These are phyloP conservation scores for Penicillium parvum DNA, from an alignment of 495 filamentous ascomycete species.

Conservation along the genomic window DNA sequence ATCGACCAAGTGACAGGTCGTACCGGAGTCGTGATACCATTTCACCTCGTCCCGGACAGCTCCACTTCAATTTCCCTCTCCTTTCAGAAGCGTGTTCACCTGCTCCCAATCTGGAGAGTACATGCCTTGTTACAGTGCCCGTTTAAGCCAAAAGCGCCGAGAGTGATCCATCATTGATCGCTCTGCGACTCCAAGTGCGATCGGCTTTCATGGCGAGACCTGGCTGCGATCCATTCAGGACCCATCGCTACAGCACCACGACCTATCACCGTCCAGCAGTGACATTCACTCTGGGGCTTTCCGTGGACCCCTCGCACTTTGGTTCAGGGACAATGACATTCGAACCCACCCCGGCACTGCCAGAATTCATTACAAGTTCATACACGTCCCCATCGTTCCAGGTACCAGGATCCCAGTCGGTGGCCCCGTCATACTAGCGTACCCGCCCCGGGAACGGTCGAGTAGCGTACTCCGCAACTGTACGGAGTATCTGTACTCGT, in stretches of 20 bases:
- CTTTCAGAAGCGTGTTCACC: not conserved
- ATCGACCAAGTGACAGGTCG: slow-evolving; percentile 6
- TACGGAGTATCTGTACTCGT: slow-evolving; percentile 13
- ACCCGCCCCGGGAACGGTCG: slow-evolving; percentile 17
- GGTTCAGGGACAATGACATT: slow-evolving; percentile 15
- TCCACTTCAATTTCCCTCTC: not conserved
- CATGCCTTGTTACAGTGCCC: not conserved
- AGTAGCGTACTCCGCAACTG: slow-evolving; percentile 16
- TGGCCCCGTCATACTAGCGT: slow-evolving; percentile 12
- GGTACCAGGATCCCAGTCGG: slow-evolving; percentile 14
- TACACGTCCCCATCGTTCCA: slow-evolving; percentile 18
- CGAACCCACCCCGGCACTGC: not conserved
- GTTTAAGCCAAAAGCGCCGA: too few relatives aligned
- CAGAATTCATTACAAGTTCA: slow-evolving; percentile 7
- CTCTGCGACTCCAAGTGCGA: too few relatives aligned
- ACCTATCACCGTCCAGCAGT: too few relatives aligned
- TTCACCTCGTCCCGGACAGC: not conserved
- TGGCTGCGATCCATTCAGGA: not conserved
- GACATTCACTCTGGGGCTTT: too few relatives aligned
- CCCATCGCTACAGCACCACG: too few relatives aligned
- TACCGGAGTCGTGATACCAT: not conserved
- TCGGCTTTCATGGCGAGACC: slow-evolving; percentile 1
- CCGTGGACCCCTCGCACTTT: not conserved
- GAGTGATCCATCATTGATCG: too few relatives aligned
- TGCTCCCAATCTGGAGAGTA: not conserved